These are phyloP conservation scores for Raffaelea arxii DNA, from an alignment of 2,329 filamentous ascomycete genomes.

Conservation along the genomic window DNA sequence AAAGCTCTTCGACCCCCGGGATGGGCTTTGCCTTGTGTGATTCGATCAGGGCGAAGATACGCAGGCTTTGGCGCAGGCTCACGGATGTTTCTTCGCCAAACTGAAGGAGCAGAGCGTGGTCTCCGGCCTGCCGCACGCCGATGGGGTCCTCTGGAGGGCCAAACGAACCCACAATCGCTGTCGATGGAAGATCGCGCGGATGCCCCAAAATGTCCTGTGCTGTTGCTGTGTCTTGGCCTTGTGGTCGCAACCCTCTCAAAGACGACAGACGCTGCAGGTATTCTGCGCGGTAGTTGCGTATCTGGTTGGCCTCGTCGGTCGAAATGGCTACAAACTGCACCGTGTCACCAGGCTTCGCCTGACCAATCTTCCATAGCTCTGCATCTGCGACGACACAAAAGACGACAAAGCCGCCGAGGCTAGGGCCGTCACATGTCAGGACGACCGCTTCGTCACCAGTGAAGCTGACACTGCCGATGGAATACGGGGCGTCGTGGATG, in stretches of 20 bases:
- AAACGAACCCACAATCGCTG: too few species aligned
- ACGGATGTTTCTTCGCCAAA: slow-evolving; percentile 21
- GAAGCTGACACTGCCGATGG: slow-evolving; percentile 31
- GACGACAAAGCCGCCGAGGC: slow-evolving; percentile 30
- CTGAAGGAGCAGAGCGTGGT: slow-evolving; percentile 23
- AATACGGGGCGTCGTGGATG: slow-evolving; percentile 28
- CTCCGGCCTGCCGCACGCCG: slow-evolving; percentile 22
- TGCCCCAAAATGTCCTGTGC: too few species aligned
- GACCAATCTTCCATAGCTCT: slow-evolving; percentile 33
- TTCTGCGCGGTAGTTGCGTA: not conserved
- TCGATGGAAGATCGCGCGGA: too few species aligned
- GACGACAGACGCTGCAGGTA: not conserved
- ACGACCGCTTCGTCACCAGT: slow-evolving; percentile 31
- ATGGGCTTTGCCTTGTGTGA: slow-evolving; percentile 18
- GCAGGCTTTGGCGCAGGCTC: slow-evolving; percentile 21
- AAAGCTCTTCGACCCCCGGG: slow-evolving; percentile 19
- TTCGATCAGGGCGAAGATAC: slow-evolving; percentile 16
- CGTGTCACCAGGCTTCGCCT: slow-evolving; percentile 27
- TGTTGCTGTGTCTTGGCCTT: too few species aligned
- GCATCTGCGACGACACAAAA: slow-evolving; percentile 26
- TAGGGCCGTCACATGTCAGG: slow-evolving; percentile 28
- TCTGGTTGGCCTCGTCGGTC: not conserved
- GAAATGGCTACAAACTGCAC: slow-evolving; percentile 22
- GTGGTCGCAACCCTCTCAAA: too few species aligned
- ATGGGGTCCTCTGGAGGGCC: too few species aligned